Evolutionary conservation across 2,329 filamentous ascomycete species (phyloP).

Genomic region (Epichloe glyceriae): DNA sequence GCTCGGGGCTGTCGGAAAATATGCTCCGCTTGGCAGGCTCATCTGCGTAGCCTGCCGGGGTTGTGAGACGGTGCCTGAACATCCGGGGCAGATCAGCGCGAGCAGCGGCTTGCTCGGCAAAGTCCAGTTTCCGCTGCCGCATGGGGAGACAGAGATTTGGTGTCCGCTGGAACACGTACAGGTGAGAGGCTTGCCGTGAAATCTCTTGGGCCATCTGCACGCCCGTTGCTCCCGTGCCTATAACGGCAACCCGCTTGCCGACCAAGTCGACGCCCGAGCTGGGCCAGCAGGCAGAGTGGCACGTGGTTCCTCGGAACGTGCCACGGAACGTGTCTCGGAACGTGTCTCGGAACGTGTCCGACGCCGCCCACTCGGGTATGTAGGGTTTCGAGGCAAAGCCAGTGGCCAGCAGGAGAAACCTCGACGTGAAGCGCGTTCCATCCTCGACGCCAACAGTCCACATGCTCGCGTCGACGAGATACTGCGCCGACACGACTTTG

Average conservation of each 20-base stretch:
- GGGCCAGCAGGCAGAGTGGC: constrained; percentile 51
- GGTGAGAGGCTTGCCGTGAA: constrained; percentile 34
- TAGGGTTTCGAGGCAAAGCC: constrained; percentile 49
- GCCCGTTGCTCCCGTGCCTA: constrained; percentile 52
- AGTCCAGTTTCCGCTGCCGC: constrained; percentile 24
- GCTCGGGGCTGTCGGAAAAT: constrained; percentile 38
- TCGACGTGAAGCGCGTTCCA: constrained; percentile 34
- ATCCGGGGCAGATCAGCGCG: constrained; percentile 32
- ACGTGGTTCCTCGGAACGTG: constrained; percentile 44
- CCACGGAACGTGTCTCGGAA: no score
- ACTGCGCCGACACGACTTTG: constrained; percentile 37
- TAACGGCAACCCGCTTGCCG: constrained; percentile 46
- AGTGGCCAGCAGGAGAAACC: constrained; percentile 38
- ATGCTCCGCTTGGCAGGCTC: constrained; percentile 25
- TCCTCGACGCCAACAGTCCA: constrained; percentile 38
- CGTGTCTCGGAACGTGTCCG: constrained; percentile 48
- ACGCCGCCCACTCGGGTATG: constrained; percentile 45
- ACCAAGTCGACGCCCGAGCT: constrained; percentile 40
- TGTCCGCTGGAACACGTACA: constrained; percentile 53
- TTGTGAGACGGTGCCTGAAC: constrained; percentile 37
- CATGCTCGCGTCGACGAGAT: constrained; percentile 30
- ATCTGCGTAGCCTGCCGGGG: constrained; percentile 15
- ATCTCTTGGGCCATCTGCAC: constrained; percentile 52
- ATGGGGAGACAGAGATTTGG: constrained; percentile 54
- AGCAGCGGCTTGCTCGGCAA: background rate